These are phyloP conservation scores for Aspergillus avenaceus DNA, from an alignment of 495 filamentous ascomycete species.

Conservation along the genomic window DNA sequence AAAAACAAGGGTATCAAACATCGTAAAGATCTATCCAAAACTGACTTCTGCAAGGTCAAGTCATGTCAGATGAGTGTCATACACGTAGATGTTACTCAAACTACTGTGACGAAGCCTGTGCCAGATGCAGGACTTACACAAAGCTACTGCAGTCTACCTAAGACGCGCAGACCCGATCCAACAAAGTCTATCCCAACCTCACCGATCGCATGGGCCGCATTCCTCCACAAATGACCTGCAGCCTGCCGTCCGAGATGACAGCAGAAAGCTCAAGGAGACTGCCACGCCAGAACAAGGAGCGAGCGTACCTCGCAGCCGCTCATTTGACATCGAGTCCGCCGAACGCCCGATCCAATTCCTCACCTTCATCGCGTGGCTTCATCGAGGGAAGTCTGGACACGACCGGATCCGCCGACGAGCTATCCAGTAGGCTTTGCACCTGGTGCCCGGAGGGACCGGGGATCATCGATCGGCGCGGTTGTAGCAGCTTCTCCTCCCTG, in stretches of 20 bases:
- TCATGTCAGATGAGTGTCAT: no score
- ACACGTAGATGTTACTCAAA: no score
- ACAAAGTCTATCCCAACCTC: neutral
- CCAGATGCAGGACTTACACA: no score
- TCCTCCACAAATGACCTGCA: neutral
- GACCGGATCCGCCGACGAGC: conserved; percentile 36
- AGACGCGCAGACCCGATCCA: neutral
- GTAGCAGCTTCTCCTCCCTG: conserved; percentile 75
- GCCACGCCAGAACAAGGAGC: neutral
- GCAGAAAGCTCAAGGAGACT: neutral
- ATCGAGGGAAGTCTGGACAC: conserved; percentile 39
- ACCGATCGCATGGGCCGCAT: no score
- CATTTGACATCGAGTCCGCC: conserved; percentile 58
- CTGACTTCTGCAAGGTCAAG: no score
- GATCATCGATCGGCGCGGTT: conserved; percentile 48
- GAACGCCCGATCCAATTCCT: conserved; percentile 86
- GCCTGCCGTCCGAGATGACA: neutral
- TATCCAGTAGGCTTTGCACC: conserved; percentile 44
- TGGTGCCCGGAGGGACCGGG: conserved; percentile 17
- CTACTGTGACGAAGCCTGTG: no score
- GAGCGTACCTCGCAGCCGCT: conserved; percentile 4
- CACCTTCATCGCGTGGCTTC: conserved; percentile 58
- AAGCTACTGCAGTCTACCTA: neutral
- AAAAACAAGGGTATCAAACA: neutral
- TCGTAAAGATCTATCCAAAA: no score